Base-by-base conservation (phyloP, 352 stramenopile species). In the Phytophthora cactorum region DNA sequence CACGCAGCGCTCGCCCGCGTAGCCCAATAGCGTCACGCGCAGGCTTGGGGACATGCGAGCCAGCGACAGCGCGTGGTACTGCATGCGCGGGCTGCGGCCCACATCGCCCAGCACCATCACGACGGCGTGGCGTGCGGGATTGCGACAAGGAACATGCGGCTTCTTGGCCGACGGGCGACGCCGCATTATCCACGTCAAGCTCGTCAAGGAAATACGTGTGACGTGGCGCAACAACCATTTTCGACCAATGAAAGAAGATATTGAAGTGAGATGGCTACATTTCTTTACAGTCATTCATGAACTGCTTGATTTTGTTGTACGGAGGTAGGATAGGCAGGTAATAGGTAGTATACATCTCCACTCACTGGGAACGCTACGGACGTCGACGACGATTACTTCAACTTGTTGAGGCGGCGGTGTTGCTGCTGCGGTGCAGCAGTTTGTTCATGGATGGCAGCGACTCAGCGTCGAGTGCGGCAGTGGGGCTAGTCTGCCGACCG, bases 41-140 rank as follows among this genome's bases (percentile, higher is more conserved):
- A 90, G 62, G 12, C 62, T 63, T 31, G 83, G 69, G 27, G 78
- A 77, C 66, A 90, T 73, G 12, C 92, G 76, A 17, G 98, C 87
- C 10, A 99, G 77, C 15, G 96, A 99, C 34, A 98, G 65, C 38
- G 96, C 92, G 76, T 99, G 98, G 78, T 99, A 99, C 78, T 99
- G 98, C 98, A 99, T 99, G 17, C 98, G 91, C 50, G 98, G 98
- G 63, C 94, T 99, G 68, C 97, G 88, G 5, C 98, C 98, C 1
- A 99, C 80, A 70, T 99, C 96, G 17, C 96, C 96, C 17, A 99
- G 79, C 36, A 99, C 96, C 75, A 98, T 81, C 45, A 98, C 92
- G 9, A 97, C 78, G n/a, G 85, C 86, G 59, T 97, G 90, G 41
- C 81, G 84, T 39, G 45, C 31, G 4, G 44, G 44, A 0, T 57